Evolutionary conservation across 306 rosid genomes (phyloP), one percentile per base, ranked within the genome.

Genomic region (Clitoria ternatea): DNA sequence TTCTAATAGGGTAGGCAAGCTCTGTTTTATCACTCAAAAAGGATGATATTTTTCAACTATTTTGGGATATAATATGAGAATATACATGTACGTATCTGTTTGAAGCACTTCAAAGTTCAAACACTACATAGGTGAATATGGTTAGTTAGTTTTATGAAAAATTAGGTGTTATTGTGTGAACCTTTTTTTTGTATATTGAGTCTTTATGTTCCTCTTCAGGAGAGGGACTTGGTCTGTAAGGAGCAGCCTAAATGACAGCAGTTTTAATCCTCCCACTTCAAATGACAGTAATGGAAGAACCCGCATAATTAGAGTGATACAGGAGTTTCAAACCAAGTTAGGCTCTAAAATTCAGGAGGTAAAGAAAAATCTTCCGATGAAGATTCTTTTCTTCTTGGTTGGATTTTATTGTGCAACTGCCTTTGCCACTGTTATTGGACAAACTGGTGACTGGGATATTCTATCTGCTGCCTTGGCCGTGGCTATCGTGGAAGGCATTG

Each of bases 381-480:
- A 90, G 79, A 65, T 93, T 32, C 63, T 93, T 59, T 92, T 83
- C 86, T 90, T 93, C 86, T 80, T 93, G 80, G 84, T 79, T 14
- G 98, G 98, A 54, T 90, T 88, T 84, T 93, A 93, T 77, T 88
- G 98, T 23, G 94, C 98, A 33, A 90, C 98, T 3, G 97, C 97
- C 10, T 93, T 90, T 68, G 88, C 97, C 64, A 93, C 98, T 15
- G 96, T 93, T 61, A 93, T 93, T 61, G 98, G 98, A 63, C 97
- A 93, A 87, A 93, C 96, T 1, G 98, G 98, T 20, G 97, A 93
- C 75, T 93, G 98, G 98, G 98, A 93, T 81, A 83, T 93, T 79
- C 89, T 90, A 47, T 93, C 97, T 62, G 98, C 98, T 30, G 98
- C 81, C 40, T 84, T 90, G 72, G 96, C 98, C 26, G 97, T 87